Evolutionary conservation across 208 protist species (phyloP).

Genomic region (Crithidia thermophila): DNA sequence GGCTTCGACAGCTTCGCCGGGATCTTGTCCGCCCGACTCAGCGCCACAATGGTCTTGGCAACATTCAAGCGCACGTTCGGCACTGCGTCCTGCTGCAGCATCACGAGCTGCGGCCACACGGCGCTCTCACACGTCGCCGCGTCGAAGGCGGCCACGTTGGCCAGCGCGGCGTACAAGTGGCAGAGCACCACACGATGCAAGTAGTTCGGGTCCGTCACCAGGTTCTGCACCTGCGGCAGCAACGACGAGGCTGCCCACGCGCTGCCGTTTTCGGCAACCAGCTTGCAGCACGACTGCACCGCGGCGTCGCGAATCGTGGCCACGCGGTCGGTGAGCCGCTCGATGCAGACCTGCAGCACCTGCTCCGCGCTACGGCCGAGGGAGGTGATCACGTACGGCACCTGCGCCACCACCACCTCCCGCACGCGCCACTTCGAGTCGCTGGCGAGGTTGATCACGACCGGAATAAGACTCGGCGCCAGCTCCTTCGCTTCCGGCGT

Average conservation of each 20-base stretch:
- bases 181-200: conserved; percentile 79
- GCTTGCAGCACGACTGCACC: conserved; percentile 80
- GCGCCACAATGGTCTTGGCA: conserved; percentile 61
- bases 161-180: conserved; percentile 74
- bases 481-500: conserved; percentile 81
- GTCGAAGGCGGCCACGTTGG: conserved; percentile 56
- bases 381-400: conserved; percentile 83
- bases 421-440: conserved; percentile 91
- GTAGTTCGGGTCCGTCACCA: conserved; percentile 72
- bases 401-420: conserved; percentile 83
- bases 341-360: conserved; percentile 81
- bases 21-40: conserved; percentile 52
- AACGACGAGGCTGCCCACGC: conserved; percentile 64
- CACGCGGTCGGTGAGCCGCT: conserved; percentile 82
- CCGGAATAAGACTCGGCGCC: conserved; percentile 84
- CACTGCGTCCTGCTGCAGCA: conserved; percentile 69
- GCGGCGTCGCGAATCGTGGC: conserved; percentile 85
- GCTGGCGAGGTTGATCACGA: conserved; percentile 72
- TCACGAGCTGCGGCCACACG: conserved; percentile 70
- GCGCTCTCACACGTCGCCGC: conserved; percentile 40
- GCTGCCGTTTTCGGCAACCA: conserved; percentile 68
- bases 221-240: conserved; percentile 63
- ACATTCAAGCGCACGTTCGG: conserved; percentile 86
- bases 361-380: conserved; percentile 70
- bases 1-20: conserved; percentile 47